Conservation (phyloP, 192 early-diverging fungal genomes). For the Mortierella antarctica region DNA sequence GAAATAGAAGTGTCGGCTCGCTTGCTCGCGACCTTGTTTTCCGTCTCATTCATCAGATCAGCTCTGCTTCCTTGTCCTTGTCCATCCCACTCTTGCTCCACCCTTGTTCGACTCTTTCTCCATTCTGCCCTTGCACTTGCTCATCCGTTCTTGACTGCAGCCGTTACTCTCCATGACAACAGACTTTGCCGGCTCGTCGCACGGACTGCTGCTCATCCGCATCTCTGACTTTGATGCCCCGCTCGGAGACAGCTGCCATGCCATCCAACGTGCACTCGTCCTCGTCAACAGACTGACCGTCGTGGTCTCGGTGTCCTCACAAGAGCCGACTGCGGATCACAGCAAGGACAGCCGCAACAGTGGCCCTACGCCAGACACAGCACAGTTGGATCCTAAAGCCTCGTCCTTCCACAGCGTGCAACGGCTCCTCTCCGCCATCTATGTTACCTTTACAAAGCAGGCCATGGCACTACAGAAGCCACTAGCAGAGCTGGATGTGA, state of each 20-base stretch:
- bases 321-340: background rate
- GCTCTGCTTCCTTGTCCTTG: no score
- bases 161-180: conserved; percentile 3
- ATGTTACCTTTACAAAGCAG: conserved; percentile 61
- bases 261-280: conserved; percentile 29
- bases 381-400: background rate
- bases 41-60: no score
- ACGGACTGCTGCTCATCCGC: conserved; percentile 31
- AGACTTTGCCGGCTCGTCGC: background rate
- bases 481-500: conserved; percentile 65
- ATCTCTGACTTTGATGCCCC: conserved; percentile 26
- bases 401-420: conserved; percentile 32
- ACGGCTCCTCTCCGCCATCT: conserved; percentile 50
- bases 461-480: conserved; percentile 53
- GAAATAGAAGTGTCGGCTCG: no score
- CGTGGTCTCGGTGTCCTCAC: conserved; percentile 4
- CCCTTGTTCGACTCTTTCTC: no score
- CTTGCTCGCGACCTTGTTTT: no score
- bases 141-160: no score
- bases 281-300: conserved; percentile 33
- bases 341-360: background rate
- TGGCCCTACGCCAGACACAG: background rate
- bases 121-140: no score
- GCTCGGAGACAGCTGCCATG: conserved; percentile 35
- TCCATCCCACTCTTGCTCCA: no score